A percentile compares a stretch with the other conserved stretches of the same genome.
Evolutionary conservation across 208 protist genomes (phyloP).

Genomic region (Crithidia thermophila): DNA sequence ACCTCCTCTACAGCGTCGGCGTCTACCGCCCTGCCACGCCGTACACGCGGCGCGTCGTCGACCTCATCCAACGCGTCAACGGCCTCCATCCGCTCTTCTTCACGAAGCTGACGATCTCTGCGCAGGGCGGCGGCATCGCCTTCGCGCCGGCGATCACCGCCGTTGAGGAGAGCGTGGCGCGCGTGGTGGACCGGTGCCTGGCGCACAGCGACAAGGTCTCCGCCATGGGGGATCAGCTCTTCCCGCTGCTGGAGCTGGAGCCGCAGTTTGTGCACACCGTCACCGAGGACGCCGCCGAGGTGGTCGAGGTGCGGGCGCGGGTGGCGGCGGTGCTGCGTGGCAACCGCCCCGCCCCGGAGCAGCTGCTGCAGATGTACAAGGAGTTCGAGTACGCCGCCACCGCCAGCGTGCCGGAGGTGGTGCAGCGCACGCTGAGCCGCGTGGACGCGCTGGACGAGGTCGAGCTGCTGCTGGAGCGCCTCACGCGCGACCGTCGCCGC

Average conservation of each 20-base stretch:
- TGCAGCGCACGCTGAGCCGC: constrained; percentile 41
- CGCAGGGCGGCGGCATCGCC: constrained; percentile 42
- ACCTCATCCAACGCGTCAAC: constrained; percentile 69
- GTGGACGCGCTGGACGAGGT: constrained; percentile 83
- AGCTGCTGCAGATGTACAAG: constrained; percentile 91
- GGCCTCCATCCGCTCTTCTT: constrained; percentile 87
- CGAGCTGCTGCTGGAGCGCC: constrained; percentile 85
- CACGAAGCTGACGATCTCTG: constrained; percentile 61
- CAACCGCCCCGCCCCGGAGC: constrained; percentile 81
- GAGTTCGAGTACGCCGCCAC: constrained; percentile 89
- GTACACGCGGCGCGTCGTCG: constrained; percentile 74
- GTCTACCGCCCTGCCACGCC: constrained; percentile 45
- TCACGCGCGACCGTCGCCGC: constrained; percentile 79
- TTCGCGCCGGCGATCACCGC: constrained; percentile 78
- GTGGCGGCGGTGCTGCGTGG: constrained; percentile 64
- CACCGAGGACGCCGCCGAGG: constrained; percentile 55
- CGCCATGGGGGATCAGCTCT: constrained; percentile 92
- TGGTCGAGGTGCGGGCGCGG: constrained; percentile 49
- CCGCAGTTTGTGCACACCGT: constrained; percentile 57
- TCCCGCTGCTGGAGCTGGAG: constrained; percentile 83
- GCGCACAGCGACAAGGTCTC: constrained; percentile 65
- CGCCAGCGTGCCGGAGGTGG: constrained; percentile 50
- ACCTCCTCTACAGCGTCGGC: constrained; percentile 72
- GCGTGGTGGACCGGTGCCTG: constrained; percentile 84
- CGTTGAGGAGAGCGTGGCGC: constrained; percentile 54